Evolutionary conservation across 2,329 filamentous ascomycete species (phyloP).

Genomic region (Endothia cerciana): DNA sequence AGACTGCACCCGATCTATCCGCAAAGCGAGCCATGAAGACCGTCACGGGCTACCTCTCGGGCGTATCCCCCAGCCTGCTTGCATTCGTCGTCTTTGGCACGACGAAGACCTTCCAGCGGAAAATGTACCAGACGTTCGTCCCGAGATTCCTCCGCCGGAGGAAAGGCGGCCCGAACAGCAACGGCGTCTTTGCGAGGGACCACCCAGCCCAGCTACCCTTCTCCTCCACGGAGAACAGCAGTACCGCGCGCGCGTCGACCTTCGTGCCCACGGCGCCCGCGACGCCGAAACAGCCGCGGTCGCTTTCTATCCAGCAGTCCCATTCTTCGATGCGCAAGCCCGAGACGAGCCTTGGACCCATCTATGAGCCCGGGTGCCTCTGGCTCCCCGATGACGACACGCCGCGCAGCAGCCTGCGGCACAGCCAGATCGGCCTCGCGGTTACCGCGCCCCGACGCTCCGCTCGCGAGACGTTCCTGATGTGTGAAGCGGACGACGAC

Average conservation of each 20-base stretch:
- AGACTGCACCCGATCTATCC: constrained; percentile 23
- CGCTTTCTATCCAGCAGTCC: neutral
- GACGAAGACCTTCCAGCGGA: constrained; percentile 33
- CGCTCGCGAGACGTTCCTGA: neutral
- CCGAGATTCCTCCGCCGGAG: constrained; percentile 23
- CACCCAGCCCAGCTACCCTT: constrained; percentile 7
- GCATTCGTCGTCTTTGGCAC: constrained; percentile 36
- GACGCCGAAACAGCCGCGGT: constrained; percentile 7
- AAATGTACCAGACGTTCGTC: constrained; percentile 31
- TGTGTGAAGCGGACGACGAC: neutral
- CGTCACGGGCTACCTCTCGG: constrained; percentile 34
- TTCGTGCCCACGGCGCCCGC: neutral
- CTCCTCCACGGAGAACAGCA: constrained; percentile 9
- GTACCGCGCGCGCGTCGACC: neutral
- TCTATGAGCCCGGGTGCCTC: constrained; percentile 11
- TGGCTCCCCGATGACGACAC: constrained; percentile 14
- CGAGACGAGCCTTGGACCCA: constrained; percentile 11
- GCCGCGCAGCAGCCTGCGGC: constrained; percentile 5
- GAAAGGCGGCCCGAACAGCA: neutral
- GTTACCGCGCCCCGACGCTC: constrained; percentile 1
- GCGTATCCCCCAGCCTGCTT: constrained; percentile 33
- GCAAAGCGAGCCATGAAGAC: constrained; percentile 21
- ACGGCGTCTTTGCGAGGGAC: constrained; percentile 8
- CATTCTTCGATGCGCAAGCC: constrained; percentile 9
- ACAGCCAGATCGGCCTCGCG: constrained; percentile 22